Evolutionary conservation across 2,329 filamentous ascomycete species (phyloP).

Genomic region (Tolypocladium inflatum): DNA sequence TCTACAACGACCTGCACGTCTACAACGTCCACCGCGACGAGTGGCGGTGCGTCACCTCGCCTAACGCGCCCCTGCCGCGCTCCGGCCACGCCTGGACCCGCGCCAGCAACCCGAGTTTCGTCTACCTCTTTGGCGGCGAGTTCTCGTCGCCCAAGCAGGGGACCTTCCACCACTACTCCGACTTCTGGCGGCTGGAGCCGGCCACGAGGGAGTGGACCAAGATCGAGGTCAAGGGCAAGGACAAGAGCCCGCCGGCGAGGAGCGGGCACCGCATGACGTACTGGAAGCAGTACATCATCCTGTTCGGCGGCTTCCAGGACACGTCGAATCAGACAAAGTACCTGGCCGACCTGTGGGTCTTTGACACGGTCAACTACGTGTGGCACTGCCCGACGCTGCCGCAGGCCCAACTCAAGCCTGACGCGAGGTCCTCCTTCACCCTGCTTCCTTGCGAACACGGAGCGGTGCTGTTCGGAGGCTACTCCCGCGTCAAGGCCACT

Average conservation of each 20-base stretch:
- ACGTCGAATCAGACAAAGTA: constrained; percentile 94
- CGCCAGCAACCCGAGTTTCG: constrained; percentile 70
- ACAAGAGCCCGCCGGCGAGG: constrained; percentile 71
- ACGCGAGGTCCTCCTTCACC: constrained; percentile 84
- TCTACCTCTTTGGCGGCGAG: constrained; percentile 93
- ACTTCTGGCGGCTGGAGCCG: constrained; percentile 92
- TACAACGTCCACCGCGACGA: constrained; percentile 76
- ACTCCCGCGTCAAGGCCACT: constrained; percentile 77
- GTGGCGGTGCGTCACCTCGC: constrained; percentile 84
- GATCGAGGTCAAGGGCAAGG: constrained; percentile 68
- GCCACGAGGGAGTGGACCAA: constrained; percentile 81
- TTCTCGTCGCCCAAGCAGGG: constrained; percentile 96
- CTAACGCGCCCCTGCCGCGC: constrained; percentile 82
- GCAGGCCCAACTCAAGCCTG: constrained; percentile 74
- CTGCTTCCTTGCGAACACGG: constrained; percentile 84
- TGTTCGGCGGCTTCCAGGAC: constrained; percentile 96
- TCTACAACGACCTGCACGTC: constrained; percentile 57
- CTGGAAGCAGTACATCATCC: constrained; percentile 91
- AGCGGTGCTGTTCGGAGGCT: constrained; percentile 85
- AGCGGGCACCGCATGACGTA: constrained; percentile 95
- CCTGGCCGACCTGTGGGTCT: constrained; percentile 87
- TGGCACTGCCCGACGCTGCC: constrained; percentile 75
- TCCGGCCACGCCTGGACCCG: constrained; percentile 93
- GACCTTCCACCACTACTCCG: constrained; percentile 98
- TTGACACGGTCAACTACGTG: constrained; percentile 77